Evolutionary conservation across 768 basidiomycete species (phyloP).

Genomic region (Lanmaoa rubissima): DNA sequence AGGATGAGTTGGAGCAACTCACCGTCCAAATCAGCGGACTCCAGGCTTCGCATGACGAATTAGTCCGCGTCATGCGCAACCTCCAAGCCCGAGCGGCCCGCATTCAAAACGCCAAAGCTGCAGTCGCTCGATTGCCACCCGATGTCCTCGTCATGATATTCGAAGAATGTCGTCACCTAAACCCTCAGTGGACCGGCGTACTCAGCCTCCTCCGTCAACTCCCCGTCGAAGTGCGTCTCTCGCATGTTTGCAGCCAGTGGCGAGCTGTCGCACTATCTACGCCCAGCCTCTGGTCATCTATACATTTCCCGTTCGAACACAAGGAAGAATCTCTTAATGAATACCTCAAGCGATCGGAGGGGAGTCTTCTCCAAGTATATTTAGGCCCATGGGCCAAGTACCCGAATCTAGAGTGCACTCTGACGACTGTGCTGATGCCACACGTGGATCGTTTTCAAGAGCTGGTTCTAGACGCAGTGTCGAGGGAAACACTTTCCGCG

Average conservation of each 20-base stretch:
- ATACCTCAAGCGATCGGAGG: slow-evolving; percentile 34
- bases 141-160: slow-evolving; percentile 34
- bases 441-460: slow-evolving; percentile 30
- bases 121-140: slow-evolving; percentile 32
- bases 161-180: slow-evolving; percentile 31
- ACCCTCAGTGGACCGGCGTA: slow-evolving; percentile 33
- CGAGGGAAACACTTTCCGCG: slow-evolving; percentile 28
- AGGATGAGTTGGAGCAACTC: slow-evolving; percentile 29
- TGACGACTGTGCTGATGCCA: slow-evolving; percentile 28
- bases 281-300: slow-evolving; percentile 36
- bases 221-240: slow-evolving; percentile 34
- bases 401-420: slow-evolving; percentile 24
- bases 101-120: slow-evolving; percentile 29
- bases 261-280: slow-evolving; percentile 33
- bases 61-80: slow-evolving; percentile 24
- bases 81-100: slow-evolving; percentile 31
- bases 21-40: slow-evolving; percentile 25
- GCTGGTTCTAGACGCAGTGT: slow-evolving; percentile 30
- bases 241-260: slow-evolving; percentile 36
- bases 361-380: slow-evolving; percentile 32
- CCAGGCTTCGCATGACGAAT: slow-evolving; percentile 30
- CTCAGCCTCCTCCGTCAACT: slow-evolving; percentile 32
- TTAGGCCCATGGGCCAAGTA: slow-evolving; percentile 34
- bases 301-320: slow-evolving; percentile 32
- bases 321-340: slow-evolving; percentile 29